Evolutionary conservation across 169 alveolate species (phyloP), one percentile per base, ranked within the genome.

Genomic region (Plasmodium relictum): DNA sequence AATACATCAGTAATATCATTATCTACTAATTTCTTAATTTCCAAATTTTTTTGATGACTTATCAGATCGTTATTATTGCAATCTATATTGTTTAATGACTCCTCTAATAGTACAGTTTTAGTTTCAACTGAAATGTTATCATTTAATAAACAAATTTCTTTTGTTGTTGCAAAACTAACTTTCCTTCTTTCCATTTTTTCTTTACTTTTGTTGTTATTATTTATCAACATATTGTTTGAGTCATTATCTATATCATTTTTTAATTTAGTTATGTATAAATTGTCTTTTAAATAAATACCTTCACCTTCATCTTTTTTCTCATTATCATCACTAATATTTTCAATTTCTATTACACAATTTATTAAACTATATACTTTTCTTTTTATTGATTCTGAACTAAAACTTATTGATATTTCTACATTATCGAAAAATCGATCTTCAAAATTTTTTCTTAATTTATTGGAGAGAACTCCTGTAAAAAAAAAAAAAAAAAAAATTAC

Each of bases 131-230:
- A 44, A 7, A 45, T 20, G 39, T 72, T 44, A 54, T 69, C 76
- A 52, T 66, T 72, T 44, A 83, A 66, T 45, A 83, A 61, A 16
- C 70, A 69, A 41, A 83, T 68, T 45, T 83, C 91, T 61, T 83
- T 83, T 42, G 78, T 83, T 18, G 85, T 68, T 20, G 91, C 91
- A 68, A 83, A 83, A 18, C 91, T 83, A 44, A 83, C 91, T 37
- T 83, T 83, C 22, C 91, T 68, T 9, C 91, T 20, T 62, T 68
- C 65, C n/a, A 62, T 20, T 69, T 83, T 83, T 83, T 83, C 91
- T 68, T 48, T 62, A 63, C 65, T 54, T 3, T 26, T 63, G 18
- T 42, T 3, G 22, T 50, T 45, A 20, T 58, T 66, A n/a, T 6
- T 61, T 16, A 41, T 39, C 37, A 14, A 18, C 39, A 12, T 9